Conservation (phyloP, 2,329 filamentous ascomycete species). For the Arthroderma uncinatum region DNA sequence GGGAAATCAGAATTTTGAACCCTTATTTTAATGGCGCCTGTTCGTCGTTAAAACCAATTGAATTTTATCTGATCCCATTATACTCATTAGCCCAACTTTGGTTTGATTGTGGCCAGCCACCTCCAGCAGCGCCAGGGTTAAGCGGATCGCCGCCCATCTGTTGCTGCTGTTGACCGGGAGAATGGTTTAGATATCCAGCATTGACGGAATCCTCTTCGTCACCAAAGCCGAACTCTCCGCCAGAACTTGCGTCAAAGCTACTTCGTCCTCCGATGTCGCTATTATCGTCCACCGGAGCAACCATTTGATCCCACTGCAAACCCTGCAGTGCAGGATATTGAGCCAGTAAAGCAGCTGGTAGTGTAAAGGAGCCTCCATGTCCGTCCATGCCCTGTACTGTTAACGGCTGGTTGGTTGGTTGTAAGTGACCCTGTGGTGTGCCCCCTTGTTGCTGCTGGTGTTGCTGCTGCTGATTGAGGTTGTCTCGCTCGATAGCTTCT, state of each 20-base stretch:
- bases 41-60: not conserved
- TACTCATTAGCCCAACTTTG: conserved; percentile 7
- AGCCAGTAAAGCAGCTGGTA: conserved; percentile 78
- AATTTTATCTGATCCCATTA: conserved; percentile 2
- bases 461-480: conserved; percentile 60
- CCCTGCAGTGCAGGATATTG: conserved; percentile 91
- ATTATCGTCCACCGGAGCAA: conserved; percentile 46
- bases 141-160: conserved; percentile 17
- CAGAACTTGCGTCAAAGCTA: conserved; percentile 38
- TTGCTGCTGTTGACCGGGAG: conserved; percentile 4
- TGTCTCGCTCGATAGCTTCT: conserved; percentile 73
- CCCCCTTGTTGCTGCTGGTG: conserved; percentile 51
- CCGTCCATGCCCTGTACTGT: conserved; percentile 50
- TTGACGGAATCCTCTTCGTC: conserved; percentile 35
- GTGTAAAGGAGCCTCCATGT: conserved; percentile 49
- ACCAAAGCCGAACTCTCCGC: conserved; percentile 31
- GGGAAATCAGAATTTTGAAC: not conserved
- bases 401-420: conserved; percentile 47
- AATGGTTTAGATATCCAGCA: conserved; percentile 27
- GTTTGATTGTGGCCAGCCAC: conserved; percentile 8
- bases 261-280: conserved; percentile 52
- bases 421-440: conserved; percentile 43
- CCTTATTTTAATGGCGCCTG: not conserved
- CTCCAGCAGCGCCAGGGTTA: conserved; percentile 18
- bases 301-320: conserved; percentile 75